Percentiles rank a stretch among this genome's conserved stretches.
These are phyloP conservation scores for Clonostachys sp. DNA, from an alignment of 2,329 filamentous ascomycete species.

Conservation along the genomic window DNA sequence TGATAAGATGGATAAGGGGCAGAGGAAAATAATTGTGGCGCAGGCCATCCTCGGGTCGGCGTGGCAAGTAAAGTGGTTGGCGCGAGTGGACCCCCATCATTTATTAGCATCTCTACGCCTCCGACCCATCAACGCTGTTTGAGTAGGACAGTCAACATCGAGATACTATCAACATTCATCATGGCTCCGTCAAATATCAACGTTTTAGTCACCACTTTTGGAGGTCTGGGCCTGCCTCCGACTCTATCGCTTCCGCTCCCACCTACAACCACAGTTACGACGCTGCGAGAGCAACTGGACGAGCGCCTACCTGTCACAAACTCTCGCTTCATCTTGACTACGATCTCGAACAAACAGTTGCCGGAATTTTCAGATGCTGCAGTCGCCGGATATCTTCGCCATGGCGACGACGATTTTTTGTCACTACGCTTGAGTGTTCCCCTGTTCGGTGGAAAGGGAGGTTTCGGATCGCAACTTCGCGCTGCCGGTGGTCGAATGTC, in stretches of 20 bases:
- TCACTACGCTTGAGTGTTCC: slow-evolving; percentile 76
- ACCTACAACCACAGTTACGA: slow-evolving; percentile 57
- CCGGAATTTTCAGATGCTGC: slow-evolving; percentile 43
- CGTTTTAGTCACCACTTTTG: slow-evolving; percentile 79
- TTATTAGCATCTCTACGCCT: not conserved
- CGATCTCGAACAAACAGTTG: slow-evolving; percentile 71
- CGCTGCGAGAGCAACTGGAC: slow-evolving; percentile 61
- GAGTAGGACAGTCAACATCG: no score
- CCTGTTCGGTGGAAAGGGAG: slow-evolving; percentile 90
- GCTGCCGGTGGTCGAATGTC: slow-evolving; percentile 98
- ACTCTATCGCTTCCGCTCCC: slow-evolving; percentile 75
- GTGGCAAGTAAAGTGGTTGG: no score
- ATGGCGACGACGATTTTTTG: slow-evolving; percentile 61
- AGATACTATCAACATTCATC: slow-evolving; percentile 1
- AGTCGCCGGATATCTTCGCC: slow-evolving; percentile 58
- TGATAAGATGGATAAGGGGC: slow-evolving; percentile 9
- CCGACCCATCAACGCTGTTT: not conserved
- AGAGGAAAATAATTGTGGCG: no score
- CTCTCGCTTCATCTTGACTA: slow-evolving; percentile 72
- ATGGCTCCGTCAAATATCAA: slow-evolving; percentile 65
- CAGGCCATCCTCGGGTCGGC: no score
- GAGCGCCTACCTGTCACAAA: slow-evolving; percentile 54
- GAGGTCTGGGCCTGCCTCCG: slow-evolving; percentile 76
- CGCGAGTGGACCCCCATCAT: no score
- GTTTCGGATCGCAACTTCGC: slow-evolving; percentile 94